These are phyloP conservation scores for Apiospora aurea DNA, from an alignment of 2,329 filamentous ascomycete species.

Conservation along the genomic window DNA sequence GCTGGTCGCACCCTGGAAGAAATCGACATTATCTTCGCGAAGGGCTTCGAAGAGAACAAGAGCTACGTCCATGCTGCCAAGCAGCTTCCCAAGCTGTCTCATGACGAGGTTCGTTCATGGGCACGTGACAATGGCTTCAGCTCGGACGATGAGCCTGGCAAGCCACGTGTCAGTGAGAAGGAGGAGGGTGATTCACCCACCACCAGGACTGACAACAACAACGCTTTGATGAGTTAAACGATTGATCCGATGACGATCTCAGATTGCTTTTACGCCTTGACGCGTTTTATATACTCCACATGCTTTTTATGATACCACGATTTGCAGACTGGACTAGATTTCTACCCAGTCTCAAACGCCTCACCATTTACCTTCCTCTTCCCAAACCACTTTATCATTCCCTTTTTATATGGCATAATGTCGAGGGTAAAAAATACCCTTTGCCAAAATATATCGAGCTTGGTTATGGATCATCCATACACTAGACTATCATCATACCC, in stretches of 20 bases:
- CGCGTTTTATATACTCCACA: background rate
- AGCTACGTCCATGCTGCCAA: conserved; percentile 65
- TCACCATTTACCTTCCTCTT: background rate
- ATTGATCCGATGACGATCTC: background rate
- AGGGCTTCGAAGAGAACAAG: conserved; percentile 64
- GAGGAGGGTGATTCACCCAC: background rate
- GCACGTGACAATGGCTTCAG: conserved; percentile 44
- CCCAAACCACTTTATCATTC: background rate
- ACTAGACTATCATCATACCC: background rate
- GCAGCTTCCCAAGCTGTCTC: conserved; percentile 60
- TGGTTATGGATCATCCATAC: background rate
- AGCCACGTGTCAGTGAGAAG: conserved; percentile 19
- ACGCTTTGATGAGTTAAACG: conserved; percentile 22
- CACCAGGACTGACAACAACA: conserved; percentile 8
- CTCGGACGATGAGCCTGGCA: conserved; percentile 10
- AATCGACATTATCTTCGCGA: conserved; percentile 66
- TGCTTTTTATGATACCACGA: conserved; percentile 1
- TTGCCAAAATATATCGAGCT: background rate
- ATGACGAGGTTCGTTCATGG: conserved; percentile 60
- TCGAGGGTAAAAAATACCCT: background rate
- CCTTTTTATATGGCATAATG: conserved; percentile 19
- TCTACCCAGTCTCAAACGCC: background rate
- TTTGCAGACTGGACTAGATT: conserved; percentile 12
- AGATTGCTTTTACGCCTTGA: background rate
- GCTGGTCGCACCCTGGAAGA: conserved; percentile 59